Percentiles rank a stretch among this genome's conserved stretches.
Evolutionary conservation across 495 filamentous ascomycete genomes (phyloP).

Genomic region (Massariosphaeria phaeospora): DNA sequence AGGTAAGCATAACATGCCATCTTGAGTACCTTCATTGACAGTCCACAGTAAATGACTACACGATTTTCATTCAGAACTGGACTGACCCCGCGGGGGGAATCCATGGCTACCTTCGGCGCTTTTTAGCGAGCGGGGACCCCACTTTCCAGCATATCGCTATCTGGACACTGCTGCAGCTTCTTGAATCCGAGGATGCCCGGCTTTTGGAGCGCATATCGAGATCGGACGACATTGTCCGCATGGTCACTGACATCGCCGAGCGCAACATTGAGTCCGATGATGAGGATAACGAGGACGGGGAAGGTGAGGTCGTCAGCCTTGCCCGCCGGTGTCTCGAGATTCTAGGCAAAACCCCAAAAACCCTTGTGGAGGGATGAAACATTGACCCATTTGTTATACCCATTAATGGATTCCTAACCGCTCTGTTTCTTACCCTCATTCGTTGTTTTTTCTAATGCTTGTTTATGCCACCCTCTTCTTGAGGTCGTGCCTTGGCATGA

Average conservation of each 20-base stretch:
- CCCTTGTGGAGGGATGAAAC: conserved; percentile 52
- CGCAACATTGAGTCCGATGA: conserved; percentile 86
- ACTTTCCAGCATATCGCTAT: conserved; percentile 99
- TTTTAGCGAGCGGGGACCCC: conserved; percentile 87
- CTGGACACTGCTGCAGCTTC: conserved; percentile 91
- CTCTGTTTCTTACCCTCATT: conserved; percentile 11
- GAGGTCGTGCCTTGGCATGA: conserved; percentile 14
- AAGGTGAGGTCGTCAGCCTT: conserved; percentile 87
- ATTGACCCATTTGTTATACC: conserved; percentile 14
- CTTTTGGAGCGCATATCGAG: conserved; percentile 80
- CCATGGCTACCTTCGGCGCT: conserved; percentile 87
- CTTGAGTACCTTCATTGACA: background rate
- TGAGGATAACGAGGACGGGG: conserved; percentile 77
- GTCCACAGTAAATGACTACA: conserved; percentile 84
- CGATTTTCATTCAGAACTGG: conserved; percentile 93
- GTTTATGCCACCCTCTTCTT: conserved; percentile 1
- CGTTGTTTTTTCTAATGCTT: conserved; percentile 21
- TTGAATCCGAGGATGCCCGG: conserved; percentile 87
- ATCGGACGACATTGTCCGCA: conserved; percentile 79
- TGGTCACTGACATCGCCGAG: conserved; percentile 86
- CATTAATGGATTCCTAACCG: conserved; percentile 1
- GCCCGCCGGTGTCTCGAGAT: conserved; percentile 85
- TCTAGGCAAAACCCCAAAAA: conserved; percentile 53
- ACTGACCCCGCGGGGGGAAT: conserved; percentile 87
- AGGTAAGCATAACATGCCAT: conserved; percentile 50